These are phyloP conservation scores for Exophiala dermatitidis DNA, from an alignment of 2,329 filamentous ascomycete species.

Conservation along the genomic window DNA sequence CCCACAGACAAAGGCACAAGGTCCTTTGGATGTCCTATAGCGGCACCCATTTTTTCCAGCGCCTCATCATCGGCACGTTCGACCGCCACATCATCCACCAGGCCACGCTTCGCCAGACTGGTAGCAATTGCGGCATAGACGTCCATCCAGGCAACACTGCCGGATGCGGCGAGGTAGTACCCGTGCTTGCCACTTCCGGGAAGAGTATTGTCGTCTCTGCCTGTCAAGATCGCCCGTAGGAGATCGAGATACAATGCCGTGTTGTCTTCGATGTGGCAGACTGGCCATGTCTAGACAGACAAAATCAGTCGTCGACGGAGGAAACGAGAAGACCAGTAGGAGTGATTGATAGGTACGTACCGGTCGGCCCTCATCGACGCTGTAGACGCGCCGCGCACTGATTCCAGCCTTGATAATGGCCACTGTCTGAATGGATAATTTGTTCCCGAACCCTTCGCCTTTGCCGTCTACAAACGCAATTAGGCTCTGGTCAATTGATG, in stretches of 20 bases:
- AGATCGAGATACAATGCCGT: constrained; percentile 42
- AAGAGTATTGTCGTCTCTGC: constrained; percentile 13
- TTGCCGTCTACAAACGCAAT: constrained; percentile 33
- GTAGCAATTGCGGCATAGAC: constrained; percentile 44
- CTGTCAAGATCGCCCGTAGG: constrained; percentile 40
- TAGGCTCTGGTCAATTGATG: background rate
- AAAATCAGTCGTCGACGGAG: no score
- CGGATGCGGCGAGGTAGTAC: constrained; percentile 28
- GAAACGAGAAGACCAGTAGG: background rate
- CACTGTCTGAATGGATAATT: constrained; percentile 47
- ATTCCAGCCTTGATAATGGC: constrained; percentile 44
- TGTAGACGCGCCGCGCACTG: constrained; percentile 37
- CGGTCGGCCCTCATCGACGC: constrained; percentile 35
- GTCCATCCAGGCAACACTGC: constrained; percentile 46
- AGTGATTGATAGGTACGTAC: constrained; percentile 13
- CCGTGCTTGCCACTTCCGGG: background rate
- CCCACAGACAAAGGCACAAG: constrained; percentile 39
- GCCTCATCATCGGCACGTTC: constrained; percentile 32
- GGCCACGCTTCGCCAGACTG: constrained; percentile 35
- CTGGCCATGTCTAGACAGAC: constrained; percentile 43
- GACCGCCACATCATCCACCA: constrained; percentile 37
- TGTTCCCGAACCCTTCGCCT: constrained; percentile 46
- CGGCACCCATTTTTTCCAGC: constrained; percentile 39
- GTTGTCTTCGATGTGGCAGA: constrained; percentile 47
- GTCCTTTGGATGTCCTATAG: constrained; percentile 32